Percentiles rank a stretch among this genome's conserved stretches.
These are phyloP conservation scores for Penicillium mononematosum DNA, from an alignment of 495 filamentous ascomycete genomes.

Conservation along the genomic window DNA sequence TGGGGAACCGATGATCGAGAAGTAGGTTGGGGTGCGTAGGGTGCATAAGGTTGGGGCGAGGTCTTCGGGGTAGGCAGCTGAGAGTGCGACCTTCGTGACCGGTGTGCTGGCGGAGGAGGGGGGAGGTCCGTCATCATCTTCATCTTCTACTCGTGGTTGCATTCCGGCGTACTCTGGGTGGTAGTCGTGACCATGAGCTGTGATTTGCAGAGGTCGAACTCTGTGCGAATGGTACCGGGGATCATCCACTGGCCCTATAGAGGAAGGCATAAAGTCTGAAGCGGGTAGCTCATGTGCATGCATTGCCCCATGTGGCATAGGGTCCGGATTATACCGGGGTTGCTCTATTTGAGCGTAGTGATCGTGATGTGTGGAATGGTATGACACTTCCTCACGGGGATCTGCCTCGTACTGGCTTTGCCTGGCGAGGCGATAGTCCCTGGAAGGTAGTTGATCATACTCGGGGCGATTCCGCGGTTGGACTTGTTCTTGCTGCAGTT, in stretches of 20 bases:
- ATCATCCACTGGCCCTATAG: slow-evolving; percentile 21
- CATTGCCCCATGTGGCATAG: slow-evolving; percentile 24
- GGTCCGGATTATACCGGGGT: slow-evolving; percentile 25
- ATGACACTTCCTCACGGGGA: slow-evolving; percentile 13
- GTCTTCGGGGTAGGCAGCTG: slow-evolving; percentile 29
- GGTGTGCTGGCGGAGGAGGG: slow-evolving; percentile 52
- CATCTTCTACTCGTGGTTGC: slow-evolving; percentile 71
- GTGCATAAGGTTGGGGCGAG: slow-evolving; percentile 31
- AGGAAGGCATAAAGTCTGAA: slow-evolving; percentile 16
- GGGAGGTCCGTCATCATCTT: slow-evolving; percentile 53
- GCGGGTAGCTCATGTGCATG: slow-evolving; percentile 15
- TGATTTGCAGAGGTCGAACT: slow-evolving; percentile 25
- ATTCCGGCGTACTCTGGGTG: slow-evolving; percentile 52
- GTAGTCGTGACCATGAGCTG: slow-evolving; percentile 27
- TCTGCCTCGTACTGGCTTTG: slow-evolving; percentile 29
- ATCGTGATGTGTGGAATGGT: slow-evolving; percentile 21
- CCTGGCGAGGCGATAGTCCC: slow-evolving; percentile 28
- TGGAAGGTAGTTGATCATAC: slow-evolving; percentile 29
- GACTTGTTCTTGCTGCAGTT: neutral
- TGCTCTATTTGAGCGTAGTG: slow-evolving; percentile 18
- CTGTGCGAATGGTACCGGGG: slow-evolving; percentile 27
- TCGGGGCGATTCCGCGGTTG: slow-evolving; percentile 28
- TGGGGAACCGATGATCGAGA: slow-evolving; percentile 33
- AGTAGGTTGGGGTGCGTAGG: slow-evolving; percentile 37
- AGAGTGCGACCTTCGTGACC: slow-evolving; percentile 35